Conservation (phyloP, 345 rosid species). For the Lagerstroemia speciosa region DNA sequence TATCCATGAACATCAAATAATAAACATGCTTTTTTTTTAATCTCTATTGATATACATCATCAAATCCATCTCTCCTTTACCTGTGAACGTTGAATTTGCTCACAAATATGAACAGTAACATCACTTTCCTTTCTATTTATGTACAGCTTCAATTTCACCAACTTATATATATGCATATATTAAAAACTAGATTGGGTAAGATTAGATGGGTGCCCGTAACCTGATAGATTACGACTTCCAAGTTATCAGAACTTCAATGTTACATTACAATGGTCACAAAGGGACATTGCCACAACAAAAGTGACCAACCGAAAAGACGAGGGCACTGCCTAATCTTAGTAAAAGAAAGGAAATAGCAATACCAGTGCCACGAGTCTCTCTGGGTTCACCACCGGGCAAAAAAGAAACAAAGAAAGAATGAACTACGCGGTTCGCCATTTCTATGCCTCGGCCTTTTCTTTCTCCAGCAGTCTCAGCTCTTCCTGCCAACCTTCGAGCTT, state of each 20-base stretch:
- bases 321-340: not conserved
- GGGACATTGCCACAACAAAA: not conserved
- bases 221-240: too few relatives aligned
- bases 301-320: not conserved
- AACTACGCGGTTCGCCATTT: conserved; percentile 15
- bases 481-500: conserved; percentile 74
- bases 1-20: too few relatives aligned
- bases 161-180: too few relatives aligned
- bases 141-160: too few relatives aligned
- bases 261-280: not conserved
- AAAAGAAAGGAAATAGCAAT: not conserved
- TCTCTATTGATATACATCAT: too few relatives aligned
- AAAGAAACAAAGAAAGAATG: not conserved
- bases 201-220: too few relatives aligned
- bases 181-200: too few relatives aligned
- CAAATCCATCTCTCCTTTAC: too few relatives aligned
- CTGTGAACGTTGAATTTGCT: too few relatives aligned
- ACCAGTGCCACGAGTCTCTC: not conserved
- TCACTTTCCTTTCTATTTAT: too few relatives aligned
- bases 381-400: not conserved
- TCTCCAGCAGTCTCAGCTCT: conserved; percentile 72
- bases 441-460: conserved; percentile 29
- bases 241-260: not conserved
- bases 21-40: too few relatives aligned
- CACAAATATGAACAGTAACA: too few relatives aligned